Percentiles rank a stretch among this genome's conserved stretches.
Evolutionary conservation across 1,139 yeast genomes (phyloP).

Genomic region (Zygosaccharomyces sapae): DNA sequence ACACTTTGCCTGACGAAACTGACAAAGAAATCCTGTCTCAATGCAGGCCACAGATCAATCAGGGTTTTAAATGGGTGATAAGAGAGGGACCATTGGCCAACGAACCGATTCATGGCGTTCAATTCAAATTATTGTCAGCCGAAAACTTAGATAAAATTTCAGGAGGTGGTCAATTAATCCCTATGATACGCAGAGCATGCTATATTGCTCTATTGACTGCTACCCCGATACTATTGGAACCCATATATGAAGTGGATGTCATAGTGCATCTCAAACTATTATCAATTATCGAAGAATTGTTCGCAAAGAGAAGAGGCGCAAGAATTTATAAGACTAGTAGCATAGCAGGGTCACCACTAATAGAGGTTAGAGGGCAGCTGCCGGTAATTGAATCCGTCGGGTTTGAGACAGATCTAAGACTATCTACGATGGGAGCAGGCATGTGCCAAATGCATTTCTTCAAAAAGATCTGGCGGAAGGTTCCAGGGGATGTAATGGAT

Average conservation of each 20-base stretch:
- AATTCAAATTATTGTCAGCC: conserved; percentile 67
- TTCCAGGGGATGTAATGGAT: conserved; percentile 92
- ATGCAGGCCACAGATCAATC: conserved; percentile 52
- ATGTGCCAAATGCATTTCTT: conserved; percentile 61
- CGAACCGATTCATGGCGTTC: conserved; percentile 69
- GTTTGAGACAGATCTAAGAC: conserved; percentile 75
- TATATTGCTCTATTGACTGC: conserved; percentile 78
- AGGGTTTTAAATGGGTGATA: conserved; percentile 82
- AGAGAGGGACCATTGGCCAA: conserved; percentile 90
- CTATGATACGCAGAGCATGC: conserved; percentile 80
- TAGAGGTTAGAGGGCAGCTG: conserved; percentile 55
- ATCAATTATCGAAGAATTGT: conserved; percentile 46
- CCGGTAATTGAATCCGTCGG: conserved; percentile 93
- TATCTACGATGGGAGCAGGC: conserved; percentile 76
- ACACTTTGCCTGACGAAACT: conserved; percentile 68
- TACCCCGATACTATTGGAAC: conserved; percentile 77
- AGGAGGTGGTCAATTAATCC: conserved; percentile 68
- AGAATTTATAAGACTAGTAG: conserved; percentile 47
- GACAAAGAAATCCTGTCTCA: conserved; percentile 48
- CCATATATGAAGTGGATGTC: conserved; percentile 62
- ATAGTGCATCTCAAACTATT: conserved; percentile 51
- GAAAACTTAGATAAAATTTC: conserved; percentile 45
- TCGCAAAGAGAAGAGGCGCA: conserved; percentile 66
- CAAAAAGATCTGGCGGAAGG: conserved; percentile 58
- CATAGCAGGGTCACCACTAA: conserved; percentile 72